phyloP scores from a whole-genome alignment of 208 protist species.

The Trypanosoma congolense region DNA sequence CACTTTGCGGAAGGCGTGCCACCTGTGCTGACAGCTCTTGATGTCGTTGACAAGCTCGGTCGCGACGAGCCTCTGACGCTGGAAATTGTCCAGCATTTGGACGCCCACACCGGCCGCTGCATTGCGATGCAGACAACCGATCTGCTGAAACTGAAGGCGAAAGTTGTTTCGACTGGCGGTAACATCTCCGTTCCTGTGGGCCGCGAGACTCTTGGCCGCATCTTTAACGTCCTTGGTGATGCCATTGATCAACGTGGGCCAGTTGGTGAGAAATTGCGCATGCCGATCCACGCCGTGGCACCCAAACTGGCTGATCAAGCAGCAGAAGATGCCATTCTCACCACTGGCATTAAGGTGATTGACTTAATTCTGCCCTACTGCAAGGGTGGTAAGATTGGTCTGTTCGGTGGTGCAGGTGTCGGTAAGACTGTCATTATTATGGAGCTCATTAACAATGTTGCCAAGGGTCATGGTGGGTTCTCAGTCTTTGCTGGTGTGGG shows the following conservation, averaged over 20 bases:
- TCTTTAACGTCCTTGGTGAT: conserved; percentile 99
- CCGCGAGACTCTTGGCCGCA: conserved; percentile 93
- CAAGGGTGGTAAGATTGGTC: conserved; percentile 98
- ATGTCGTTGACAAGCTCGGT: conserved; percentile 84
- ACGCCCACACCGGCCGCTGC: conserved; percentile 95
- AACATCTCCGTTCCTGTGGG: conserved; percentile 97
- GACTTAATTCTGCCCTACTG: conserved; percentile 97
- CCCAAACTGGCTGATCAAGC: conserved; percentile 93
- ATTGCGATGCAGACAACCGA: conserved; percentile 99
- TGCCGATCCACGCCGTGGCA: conserved; percentile 94
- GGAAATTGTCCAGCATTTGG: conserved; percentile 96
- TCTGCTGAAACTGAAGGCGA: conserved; percentile 93
- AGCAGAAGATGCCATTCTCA: conserved; percentile 92
- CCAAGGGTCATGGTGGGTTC: conserved; percentile 98
- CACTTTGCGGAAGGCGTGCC: conserved; percentile 95
- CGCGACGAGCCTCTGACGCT: conserved; percentile 90
- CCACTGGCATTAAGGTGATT: conserved; percentile 98
- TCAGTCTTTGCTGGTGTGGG: conserved; percentile 98
- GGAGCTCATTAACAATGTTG: conserved; percentile 99
- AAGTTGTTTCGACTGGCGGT: conserved; percentile 91
- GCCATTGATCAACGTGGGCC: conserved; percentile 97
- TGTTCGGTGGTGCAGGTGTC: conserved; percentile 98
- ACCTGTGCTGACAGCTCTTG: conserved; percentile 94
- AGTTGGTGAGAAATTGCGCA: conserved; percentile 82
- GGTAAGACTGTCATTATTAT: conserved; percentile 99